Base-by-base conservation (phyloP, 768 basidiomycete species). In the Leccinum incarnatum region DNA sequence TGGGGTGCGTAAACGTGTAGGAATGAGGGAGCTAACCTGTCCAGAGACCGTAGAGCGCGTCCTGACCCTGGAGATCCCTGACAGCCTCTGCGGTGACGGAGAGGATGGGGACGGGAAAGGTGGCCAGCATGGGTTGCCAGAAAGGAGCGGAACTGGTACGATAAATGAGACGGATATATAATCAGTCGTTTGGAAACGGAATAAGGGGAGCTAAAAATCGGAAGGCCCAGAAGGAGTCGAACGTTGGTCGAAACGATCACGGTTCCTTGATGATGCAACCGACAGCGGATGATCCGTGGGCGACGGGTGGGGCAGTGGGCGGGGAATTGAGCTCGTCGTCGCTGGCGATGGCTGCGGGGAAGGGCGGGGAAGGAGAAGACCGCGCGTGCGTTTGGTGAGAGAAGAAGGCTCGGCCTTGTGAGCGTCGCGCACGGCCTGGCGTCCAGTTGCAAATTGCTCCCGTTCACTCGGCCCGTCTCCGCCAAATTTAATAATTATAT, bases 21-120 rank as follows among this genome's bases (percentile, higher is more conserved):
- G 3, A 11, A 42, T 7, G 3, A 1, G 4, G 12, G 4, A 2
- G 42, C 79, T 67, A 63, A 91, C 91, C 74, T 58, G 81, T 82
- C 88, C 87, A 91, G 27, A 91, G 82, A 53, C 81, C 75, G 51
- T 76, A 81, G 51, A 91, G 76, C 29, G 87, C 85, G 52, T 89
- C 86, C 45, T 81, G 76, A 53, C 87, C 85, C 65, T 91, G 82
- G 61, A 91, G 80, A 62, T 87, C 83, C 65, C 78, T 79, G 60
- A 92, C 79, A 19, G 79, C 87, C 60, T 89, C 89, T 19, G 81
- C 76, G 7, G 85, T 78, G 63, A 92, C 77, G 30, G 83, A 78
- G 54, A 92, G 83, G 37, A 91, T 81, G 34, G 88, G 89, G 7
- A 76, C 73, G n/a, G 87, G 80, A 27, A 89, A 82, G 29, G 75